These are phyloP conservation scores for Pseudodiploospora longispora DNA, from an alignment of 2,329 filamentous ascomycete species.

Conservation along the genomic window DNA sequence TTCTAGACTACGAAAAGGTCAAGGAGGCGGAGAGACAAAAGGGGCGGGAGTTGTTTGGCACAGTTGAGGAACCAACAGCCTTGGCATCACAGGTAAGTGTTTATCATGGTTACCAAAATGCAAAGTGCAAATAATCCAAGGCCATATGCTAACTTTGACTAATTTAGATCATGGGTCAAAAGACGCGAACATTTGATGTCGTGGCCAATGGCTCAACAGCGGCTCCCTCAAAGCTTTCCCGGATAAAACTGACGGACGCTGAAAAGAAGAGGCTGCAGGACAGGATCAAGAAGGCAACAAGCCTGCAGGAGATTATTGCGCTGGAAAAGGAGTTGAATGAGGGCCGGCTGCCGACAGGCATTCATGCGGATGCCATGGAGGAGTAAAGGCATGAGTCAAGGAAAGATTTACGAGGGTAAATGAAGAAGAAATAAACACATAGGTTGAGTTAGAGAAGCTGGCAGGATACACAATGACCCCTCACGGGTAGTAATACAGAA, in stretches of 20 bases:
- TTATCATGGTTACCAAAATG: background rate
- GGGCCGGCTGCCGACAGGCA: conserved; percentile 69
- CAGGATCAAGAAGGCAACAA: conserved; percentile 81
- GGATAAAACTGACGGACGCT: conserved; percentile 77
- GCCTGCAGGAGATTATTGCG: conserved; percentile 78
- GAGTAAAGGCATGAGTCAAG: conserved; percentile 31
- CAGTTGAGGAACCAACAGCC: conserved; percentile 65
- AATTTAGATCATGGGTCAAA: conserved; percentile 67
- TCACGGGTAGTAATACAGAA: no score
- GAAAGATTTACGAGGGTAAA: no score
- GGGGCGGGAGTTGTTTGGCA: conserved; percentile 78
- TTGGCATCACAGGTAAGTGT: conserved; percentile 59
- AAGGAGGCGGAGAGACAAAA: conserved; percentile 74
- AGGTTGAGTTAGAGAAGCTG: no score
- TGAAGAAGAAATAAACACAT: no score
- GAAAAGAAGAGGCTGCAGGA: conserved; percentile 82
- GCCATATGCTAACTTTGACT: background rate
- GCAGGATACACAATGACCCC: no score
- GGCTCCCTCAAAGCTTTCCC: conserved; percentile 55
- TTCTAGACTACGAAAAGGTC: conserved; percentile 88
- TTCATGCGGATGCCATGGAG: conserved; percentile 51
- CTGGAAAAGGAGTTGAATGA: conserved; percentile 90
- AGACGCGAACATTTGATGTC: conserved; percentile 65
- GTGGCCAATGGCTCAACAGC: conserved; percentile 34
- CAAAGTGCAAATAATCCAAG: background rate